These are phyloP conservation scores for Lipomyces anomalus DNA, from an alignment of 805 yeast species.

Conservation along the genomic window DNA sequence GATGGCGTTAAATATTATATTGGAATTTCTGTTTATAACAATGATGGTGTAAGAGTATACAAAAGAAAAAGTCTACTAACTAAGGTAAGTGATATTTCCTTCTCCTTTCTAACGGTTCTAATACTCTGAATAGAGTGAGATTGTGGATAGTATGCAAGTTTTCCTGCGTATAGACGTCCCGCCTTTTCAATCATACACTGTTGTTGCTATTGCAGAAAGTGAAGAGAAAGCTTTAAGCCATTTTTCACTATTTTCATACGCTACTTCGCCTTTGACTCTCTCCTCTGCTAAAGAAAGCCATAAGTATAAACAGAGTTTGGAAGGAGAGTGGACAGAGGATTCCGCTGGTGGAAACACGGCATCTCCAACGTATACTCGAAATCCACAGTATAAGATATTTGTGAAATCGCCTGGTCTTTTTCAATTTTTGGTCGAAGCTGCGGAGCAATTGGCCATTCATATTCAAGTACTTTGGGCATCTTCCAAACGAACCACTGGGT, in stretches of 20 bases:
- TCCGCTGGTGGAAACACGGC: conserved; percentile 20
- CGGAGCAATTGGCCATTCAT: conserved; percentile 3
- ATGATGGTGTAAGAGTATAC: conserved; percentile 10
- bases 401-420: conserved; percentile 9
- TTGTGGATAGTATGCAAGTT: conserved; percentile 16
- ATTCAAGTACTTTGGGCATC: conserved; percentile 17
- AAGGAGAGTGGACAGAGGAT: conserved; percentile 20
- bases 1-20: conserved; percentile 8
- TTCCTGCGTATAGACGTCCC: conserved; percentile 13
- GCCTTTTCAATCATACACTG: conserved; percentile 7
- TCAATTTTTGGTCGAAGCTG: conserved; percentile 12
- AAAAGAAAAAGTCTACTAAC: conserved; percentile 1
- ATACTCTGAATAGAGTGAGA: conserved; percentile 2
- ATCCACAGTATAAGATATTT: conserved; percentile 16
- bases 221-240: not conserved
- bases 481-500: conserved; percentile 14
- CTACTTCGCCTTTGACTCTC: conserved; percentile 7
- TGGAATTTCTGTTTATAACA: conserved; percentile 10
- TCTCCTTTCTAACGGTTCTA: not conserved
- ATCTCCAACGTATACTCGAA: conserved; percentile 9
- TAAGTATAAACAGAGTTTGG: not conserved
- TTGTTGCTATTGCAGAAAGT: conserved; percentile 7
- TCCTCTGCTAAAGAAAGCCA: conserved; percentile 1
- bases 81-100: conserved; percentile 4
- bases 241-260: conserved; percentile 16